Evolutionary conservation across 345 rosid genomes (phyloP), one percentile per base, ranked within the genome.

Genomic region (Populus davidiana): DNA sequence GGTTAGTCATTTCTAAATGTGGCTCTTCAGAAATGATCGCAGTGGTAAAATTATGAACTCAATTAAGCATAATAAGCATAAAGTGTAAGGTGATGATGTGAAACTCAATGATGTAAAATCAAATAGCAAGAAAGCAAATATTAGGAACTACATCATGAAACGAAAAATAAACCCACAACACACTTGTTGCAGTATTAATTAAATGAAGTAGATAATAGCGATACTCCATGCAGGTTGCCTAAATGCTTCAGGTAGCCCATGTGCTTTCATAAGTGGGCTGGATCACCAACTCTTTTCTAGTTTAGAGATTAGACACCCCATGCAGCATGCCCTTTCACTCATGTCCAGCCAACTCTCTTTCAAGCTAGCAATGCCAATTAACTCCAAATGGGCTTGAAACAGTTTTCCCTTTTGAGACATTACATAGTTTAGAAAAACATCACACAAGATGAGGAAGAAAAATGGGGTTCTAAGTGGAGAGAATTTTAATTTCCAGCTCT

Each of bases 51-150:
- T 17, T 21, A 63, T 23, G 10, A 41, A 29, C 56, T 33, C 67
- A 50, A 50, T 2, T 25, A 18, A 23, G 50, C 39, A 52, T 72
- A 29, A 54, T 62, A 64, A 43, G 16, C 12, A 29, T 56, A 2
- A 66, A 18, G 54, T 21, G 39, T 20, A 62, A 16, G 63, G 39
- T 14, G 81, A 78, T 71, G 65, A 69, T 67, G 16, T 47, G 3
- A 64, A 52, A 56, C 72, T 67, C 68, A 69, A 67, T 56, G 71
- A 33, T n/a, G 38, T 61, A 61, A 61, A 31, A 69, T 61, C 31
- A 17, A 21, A 78, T 23, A 47, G 23, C 1, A 5, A 25, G 21
- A 39, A 50, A 29, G 0, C 13, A 21, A 67, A 69, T 72, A 64
- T 56, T 21, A 0, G 25, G 21, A 59, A 61, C 33, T 31, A 61